Percentiles rank a stretch among this genome's conserved stretches.
Evolutionary conservation across 208 protist genomes (phyloP).

Genomic region (Wallacemonas sp.): DNA sequence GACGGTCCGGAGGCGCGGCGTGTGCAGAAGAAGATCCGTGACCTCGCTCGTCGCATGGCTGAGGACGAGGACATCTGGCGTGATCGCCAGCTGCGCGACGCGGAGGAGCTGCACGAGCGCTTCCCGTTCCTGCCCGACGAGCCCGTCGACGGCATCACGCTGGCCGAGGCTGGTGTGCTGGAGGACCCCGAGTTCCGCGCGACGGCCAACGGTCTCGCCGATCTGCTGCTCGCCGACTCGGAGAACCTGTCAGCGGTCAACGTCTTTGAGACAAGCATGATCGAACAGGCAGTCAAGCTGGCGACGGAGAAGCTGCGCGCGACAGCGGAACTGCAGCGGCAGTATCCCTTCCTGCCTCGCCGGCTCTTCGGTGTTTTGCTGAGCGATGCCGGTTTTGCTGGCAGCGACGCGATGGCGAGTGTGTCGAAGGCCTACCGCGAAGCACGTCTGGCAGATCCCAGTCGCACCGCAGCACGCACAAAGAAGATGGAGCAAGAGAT

Average conservation of each 20-base stretch:
- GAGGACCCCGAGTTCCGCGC: slow-evolving; percentile 46
- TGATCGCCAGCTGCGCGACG: slow-evolving; percentile 25
- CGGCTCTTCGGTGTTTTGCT: slow-evolving; percentile 46
- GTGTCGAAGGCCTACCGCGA: slow-evolving; percentile 18
- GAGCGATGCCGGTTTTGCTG: slow-evolving; percentile 37
- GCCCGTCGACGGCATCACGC: slow-evolving; percentile 34
- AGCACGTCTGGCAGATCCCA: background rate
- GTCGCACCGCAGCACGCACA: background rate
- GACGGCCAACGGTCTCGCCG: slow-evolving; percentile 36
- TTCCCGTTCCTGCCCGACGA: slow-evolving; percentile 50
- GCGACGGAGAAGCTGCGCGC: slow-evolving; percentile 31
- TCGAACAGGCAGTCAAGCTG: slow-evolving; percentile 22
- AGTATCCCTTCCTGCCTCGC: slow-evolving; percentile 52
- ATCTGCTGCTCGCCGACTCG: slow-evolving; percentile 19
- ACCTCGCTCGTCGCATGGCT: slow-evolving; percentile 32
- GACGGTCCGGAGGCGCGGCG: slow-evolving; percentile 30
- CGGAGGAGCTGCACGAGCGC: slow-evolving; percentile 33
- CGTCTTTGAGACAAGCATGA: slow-evolving; percentile 21
- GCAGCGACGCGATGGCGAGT: slow-evolving; percentile 25
- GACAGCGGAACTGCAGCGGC: slow-evolving; percentile 29
- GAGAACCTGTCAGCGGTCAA: slow-evolving; percentile 18
- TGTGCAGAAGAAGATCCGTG: slow-evolving; percentile 44
- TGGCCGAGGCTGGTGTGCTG: slow-evolving; percentile 38
- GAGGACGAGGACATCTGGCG: slow-evolving; percentile 34
- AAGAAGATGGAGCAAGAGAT: slow-evolving; percentile 20